Base-by-base conservation (phyloP, 306 rosid genomes). In the Luffa acutangula region DNA sequence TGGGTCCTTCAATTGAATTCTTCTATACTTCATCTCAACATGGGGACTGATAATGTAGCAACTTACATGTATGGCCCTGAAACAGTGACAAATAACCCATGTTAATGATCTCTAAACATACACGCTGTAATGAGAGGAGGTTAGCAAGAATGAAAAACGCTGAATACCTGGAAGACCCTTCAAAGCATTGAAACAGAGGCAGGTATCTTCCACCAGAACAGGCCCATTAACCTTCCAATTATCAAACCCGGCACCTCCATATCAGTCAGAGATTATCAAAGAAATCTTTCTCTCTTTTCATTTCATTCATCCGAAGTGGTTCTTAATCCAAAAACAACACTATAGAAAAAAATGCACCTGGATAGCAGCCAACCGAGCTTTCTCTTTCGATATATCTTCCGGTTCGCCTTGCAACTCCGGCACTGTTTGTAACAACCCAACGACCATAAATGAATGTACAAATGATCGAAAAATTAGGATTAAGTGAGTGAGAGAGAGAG, bases 41-140 rank as follows among this genome's bases (percentile, higher is more conserved):
- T 34, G 37, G 70, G 72, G 87, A 76, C 54, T 17, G 15, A 75
- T 73, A 78, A 65, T 36, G 70, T 76, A 56, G 57, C 79, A 85
- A 92, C 97, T 94, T 90, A 94, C 98, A 94, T 89, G 91, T 92
- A 94, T 15, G 98, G 98, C 79, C 98, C 98, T 94, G 98, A 48
- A 77, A 53, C 43, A 37, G 49, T 39, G 31, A 42, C 45, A 81
- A 82, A 80, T 45, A 83, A 72, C 67, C 34, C 34, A 36, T 36
- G 83, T 65, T 20, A 51, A 46, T 76, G 78, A 80, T 45, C 46
- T 45, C 46, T 39, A 57, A 3, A 80, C 63, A 56, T 9, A 58
- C 1, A 33, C 10, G 2, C 20, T 15, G 53, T 4, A 9, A n/a
- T 7, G 9, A 5, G 25, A 11, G 34, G n/a, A 36, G 10, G 6